Evolutionary conservation across 1,284 basidiomycete genomes (phyloP), one percentile per base, ranked within the genome.

Genomic region (Fomitopsis pinicola): DNA sequence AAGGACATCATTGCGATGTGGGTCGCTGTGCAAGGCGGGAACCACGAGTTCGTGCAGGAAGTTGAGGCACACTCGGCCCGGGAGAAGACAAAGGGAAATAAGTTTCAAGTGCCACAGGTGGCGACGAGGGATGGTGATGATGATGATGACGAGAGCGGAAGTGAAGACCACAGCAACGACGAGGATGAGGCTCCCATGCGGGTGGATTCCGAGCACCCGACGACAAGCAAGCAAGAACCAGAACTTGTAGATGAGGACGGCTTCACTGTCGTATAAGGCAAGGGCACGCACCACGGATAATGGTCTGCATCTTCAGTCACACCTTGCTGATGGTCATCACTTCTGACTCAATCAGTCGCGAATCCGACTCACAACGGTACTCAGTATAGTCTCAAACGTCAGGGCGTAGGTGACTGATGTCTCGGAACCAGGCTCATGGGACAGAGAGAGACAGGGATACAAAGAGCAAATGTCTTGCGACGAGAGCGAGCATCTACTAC

Each of bases 221-320:
- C 64, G 28, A 65, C 70, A 62, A 72, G 72, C 48, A 78, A 74
- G 59, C 75, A 81, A 53, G 88, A 89, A 70, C 88, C 88, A 0
- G 82, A 90, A 58, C n/a, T n/a, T n/a, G 80, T 95, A 0, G 94
- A 95, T 68, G 91, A 94, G 62, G 93, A 96, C 61, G 94, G 94
- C 0, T 96, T 97, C 70, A 92, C 88, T 1, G 71, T 88, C 48
- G 92, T 96, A 3, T 87, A 89, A 75, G 79, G 81, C 53, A 88
- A 87, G 70, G 80, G 82, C 30, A 85, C 80, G 65, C 76, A 76
- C 26, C 78, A 79, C 64, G 73, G 73, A 63, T 67, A 58, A 54
- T 12, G 52, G 22, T 22, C 1, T 22, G 22, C 22, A 22, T 22
- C 22, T 22, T 22, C 22, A 22, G 22, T 22, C 22, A 22, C 22